Evolutionary conservation across 768 basidiomycete species (phyloP), one percentile per base, ranked within the genome.

Genomic region (Lentinula aciculospora): DNA sequence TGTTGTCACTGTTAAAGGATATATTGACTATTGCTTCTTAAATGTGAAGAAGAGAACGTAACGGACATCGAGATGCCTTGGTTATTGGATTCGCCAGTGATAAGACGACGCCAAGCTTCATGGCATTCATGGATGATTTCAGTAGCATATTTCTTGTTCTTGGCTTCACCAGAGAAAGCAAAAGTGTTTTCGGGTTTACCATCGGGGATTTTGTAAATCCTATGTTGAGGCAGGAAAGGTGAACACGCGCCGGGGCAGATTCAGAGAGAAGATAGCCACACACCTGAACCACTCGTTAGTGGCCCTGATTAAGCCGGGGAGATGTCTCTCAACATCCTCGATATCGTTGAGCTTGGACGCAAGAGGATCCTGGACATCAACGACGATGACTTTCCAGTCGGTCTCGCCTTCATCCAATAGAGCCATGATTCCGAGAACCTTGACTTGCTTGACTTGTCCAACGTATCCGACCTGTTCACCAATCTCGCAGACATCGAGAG

Each of bases 341-440:
- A 98, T 91, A 73, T 99, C 97, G 74, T 98, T 99, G 68, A 99
- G 82, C 74, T 96, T 92, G 69, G 90, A 80, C 15, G 97, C 97
- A 60, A 98, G 87, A 42, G 97, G 96, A 71, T 98, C 97, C 64
- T 85, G 83, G 61, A 97, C 83, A 71, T 98, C 97, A 63, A 98
- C 93, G 70, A 96, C 97, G 74, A 99, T 85, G 77, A 99, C 92
- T 76, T 99, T 99, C 97, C 97, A 99, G 80, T 98, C 97, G 63
- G 97, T 98, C 80, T 98, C 97, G 66, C 97, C 97, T 72, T 98
- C 97, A 70, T 99, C 97, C 64, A 98, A 87, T 58, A 98, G 81
- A 58, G 97, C 97, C 96, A 98, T 98, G 84, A 98, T 96, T 61
- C 97, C 97, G 67, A 99, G 92, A 63, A 99, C 91, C 81, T 99